Base-by-base conservation (phyloP, 2,329 filamentous ascomycete genomes). In the Colletotrichum sp. region DNA sequence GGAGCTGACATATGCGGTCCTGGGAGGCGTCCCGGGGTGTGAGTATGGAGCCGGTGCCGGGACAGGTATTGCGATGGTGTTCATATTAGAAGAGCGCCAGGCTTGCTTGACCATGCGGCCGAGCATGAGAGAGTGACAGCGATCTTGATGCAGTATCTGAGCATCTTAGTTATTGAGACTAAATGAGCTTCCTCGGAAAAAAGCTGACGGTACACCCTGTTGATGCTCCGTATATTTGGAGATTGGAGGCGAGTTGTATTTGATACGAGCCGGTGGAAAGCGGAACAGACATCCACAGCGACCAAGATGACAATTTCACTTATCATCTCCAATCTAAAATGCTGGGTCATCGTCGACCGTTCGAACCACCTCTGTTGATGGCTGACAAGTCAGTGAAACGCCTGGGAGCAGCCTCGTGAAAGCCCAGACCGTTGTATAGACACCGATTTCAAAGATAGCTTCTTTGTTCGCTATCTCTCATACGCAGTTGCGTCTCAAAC, bases 301-400 rank as follows among this genome's bases (percentile, higher is more conserved):
- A 18, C 16, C 12, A 26, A 57, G 6, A 26, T 26, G 12, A 0
- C 15, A 3, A 0, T 57, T 8, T 2, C 52, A 26, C 22, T 57
- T 57, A 1, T 57, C 15, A 26, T 57, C 1, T 26, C 0, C 15
- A 57, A 0, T 8, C 52, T 57, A 0, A 0, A 1, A 57, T 57
- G 0, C 52, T 57, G 22, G 1, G 52, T 57, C 10, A 57, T 18
- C 5, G 0, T 26, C 0, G 22, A 26, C 3, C 22, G 22, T 57
- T 57, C 22, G 22, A 57, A 5, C 52, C 15, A 57, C 52, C 52
- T 26, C 52, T 57, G 22, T 13, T 15, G 0, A 26, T 57, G 16
- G 52, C 1, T 57, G 22, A 57, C 4, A 57, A 57, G 52, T 57
- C 15, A 57, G 52, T 26, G 10, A 57, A 57, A 57, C 10, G 22